These are phyloP conservation scores for Coccinonectria pachysandricola DNA, from an alignment of 2,329 filamentous ascomycete genomes.

Conservation along the genomic window DNA sequence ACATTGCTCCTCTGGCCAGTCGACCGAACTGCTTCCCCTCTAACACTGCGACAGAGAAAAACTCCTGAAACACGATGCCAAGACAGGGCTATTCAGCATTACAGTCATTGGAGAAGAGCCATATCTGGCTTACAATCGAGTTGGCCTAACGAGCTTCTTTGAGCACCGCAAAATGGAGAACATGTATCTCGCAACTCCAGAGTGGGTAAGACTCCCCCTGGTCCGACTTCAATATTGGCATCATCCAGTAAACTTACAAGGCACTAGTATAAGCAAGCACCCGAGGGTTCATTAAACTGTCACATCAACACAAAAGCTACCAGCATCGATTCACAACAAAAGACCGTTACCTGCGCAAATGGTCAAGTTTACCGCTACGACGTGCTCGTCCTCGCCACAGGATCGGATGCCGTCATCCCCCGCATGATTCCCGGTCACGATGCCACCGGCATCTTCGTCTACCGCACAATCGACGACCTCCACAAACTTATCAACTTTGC, in stretches of 20 bases:
- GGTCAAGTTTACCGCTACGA: slow-evolving; percentile 66
- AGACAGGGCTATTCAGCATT: slow-evolving; percentile 65
- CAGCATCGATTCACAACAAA: slow-evolving; percentile 50
- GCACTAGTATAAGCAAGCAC: slow-evolving; percentile 52
- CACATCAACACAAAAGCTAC: slow-evolving; percentile 65
- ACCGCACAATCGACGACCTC: slow-evolving; percentile 75
- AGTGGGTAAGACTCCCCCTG: slow-evolving; percentile 76
- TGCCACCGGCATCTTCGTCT: slow-evolving; percentile 78
- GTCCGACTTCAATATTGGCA: too few relatives aligned
- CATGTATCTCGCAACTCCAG: slow-evolving; percentile 73
- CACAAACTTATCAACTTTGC: slow-evolving; percentile 67
- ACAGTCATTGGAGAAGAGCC: slow-evolving; percentile 81
- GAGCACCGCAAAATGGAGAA: slow-evolving; percentile 77
- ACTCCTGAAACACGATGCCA: slow-evolving; percentile 71
- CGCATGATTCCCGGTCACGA: slow-evolving; percentile 64
- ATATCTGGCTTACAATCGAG: slow-evolving; percentile 83
- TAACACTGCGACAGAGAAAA: slow-evolving; percentile 56
- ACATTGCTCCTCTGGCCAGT: neutral
- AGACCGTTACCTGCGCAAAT: slow-evolving; percentile 60
- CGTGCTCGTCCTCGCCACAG: slow-evolving; percentile 72
- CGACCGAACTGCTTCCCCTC: too few relatives aligned
- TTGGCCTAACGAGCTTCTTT: slow-evolving; percentile 83
- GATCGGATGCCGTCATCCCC: slow-evolving; percentile 71
- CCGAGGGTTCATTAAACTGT: slow-evolving; percentile 59
- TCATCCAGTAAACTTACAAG: too few relatives aligned